Evolutionary conservation across 2,329 filamentous ascomycete species (phyloP).

Genomic region (Colletotrichum tofieldiae): DNA sequence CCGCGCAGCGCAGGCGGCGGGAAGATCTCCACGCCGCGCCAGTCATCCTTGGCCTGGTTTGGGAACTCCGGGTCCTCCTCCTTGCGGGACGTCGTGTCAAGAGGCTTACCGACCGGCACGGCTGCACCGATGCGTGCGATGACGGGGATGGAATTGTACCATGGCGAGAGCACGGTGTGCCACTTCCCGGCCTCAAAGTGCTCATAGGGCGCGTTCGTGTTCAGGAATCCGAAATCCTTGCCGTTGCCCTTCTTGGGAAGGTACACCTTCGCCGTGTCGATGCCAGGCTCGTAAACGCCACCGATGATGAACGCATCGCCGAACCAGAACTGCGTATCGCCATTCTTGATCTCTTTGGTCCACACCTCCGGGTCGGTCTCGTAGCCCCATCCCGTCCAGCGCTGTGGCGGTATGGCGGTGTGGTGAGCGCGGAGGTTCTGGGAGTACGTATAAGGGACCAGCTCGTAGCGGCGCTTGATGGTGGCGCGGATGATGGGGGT

Average conservation of each 20-base stretch:
- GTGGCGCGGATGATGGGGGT: slow-evolving; percentile 74
- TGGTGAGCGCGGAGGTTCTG: slow-evolving; percentile 74
- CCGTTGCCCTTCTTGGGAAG: slow-evolving; percentile 68
- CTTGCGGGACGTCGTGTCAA: slow-evolving; percentile 53
- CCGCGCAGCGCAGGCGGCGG: slow-evolving; percentile 49
- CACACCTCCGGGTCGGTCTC: slow-evolving; percentile 78
- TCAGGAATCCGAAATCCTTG: slow-evolving; percentile 72
- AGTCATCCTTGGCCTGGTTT: slow-evolving; percentile 58
- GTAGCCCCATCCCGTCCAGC: slow-evolving; percentile 83
- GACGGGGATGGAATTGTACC: slow-evolving; percentile 60
- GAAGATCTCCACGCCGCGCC: slow-evolving; percentile 61
- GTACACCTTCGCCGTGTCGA: slow-evolving; percentile 71
- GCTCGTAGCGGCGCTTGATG: slow-evolving; percentile 79
- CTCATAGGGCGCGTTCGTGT: slow-evolving; percentile 74
- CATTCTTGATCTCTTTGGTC: slow-evolving; percentile 71
- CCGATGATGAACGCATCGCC: slow-evolving; percentile 77
- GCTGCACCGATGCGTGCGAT: slow-evolving; percentile 57
- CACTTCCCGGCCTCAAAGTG: slow-evolving; percentile 64
- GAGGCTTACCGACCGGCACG: slow-evolving; percentile 56
- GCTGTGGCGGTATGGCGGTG: slow-evolving; percentile 74
- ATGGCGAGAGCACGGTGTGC: slow-evolving; percentile 58
- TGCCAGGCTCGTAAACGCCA: slow-evolving; percentile 76
- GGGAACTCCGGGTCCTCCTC: slow-evolving; percentile 57
- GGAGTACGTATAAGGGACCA: slow-evolving; percentile 81
- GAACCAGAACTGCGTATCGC: slow-evolving; percentile 82